Base-by-base conservation (phyloP, 805 yeast species). In the Schwanniomyces vanrijiae region DNA sequence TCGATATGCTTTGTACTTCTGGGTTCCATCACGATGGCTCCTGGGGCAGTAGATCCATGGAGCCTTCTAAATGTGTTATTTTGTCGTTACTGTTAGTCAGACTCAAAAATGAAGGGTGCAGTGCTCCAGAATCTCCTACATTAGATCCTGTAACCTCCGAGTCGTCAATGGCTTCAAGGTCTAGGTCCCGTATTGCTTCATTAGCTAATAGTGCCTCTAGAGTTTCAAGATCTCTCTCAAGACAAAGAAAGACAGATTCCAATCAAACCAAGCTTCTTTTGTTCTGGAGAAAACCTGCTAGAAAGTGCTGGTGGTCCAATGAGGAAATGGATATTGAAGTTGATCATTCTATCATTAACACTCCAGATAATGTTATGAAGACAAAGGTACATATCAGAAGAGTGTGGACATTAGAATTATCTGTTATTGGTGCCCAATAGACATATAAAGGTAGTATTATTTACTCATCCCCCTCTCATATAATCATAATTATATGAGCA, bases 251-350 rank as follows among this genome's bases (percentile, higher is more conserved):
- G 57, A 66, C 48, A 61, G 81, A 75, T 61, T 66, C 55, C 20
- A 71, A 64, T 54, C 73, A 69, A 40, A 68, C 73, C 4, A 94
- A 94, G 65, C 76, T 94, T 43, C 73, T 94, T 31, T 70, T 94
- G 44, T 94, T 94, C 62, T 94, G 99, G 98, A 80, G 96, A 52
- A 94, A 94, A 62, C 99, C 99, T 0, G 99, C 99, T 2, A 80
- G 98, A 61, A 94, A 94, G 63, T 94, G 99, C 70, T 94, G 99
- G 99, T 94, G 99, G 99, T 78, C 88, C 5, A 81, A 83, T 61
- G 80, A 82, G 38, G 72, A 66, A 24, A 66, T 81, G 18, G 83
- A 81, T 6, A 63, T 81, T 19, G 66, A 66, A 29, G 53, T 78
- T 4, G 58, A 28, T 38, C 51, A 35, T 26, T 21, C 33, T 16